A percentile compares a stretch with the other conserved stretches of the same genome.
Conservation (phyloP, 108 stramenopile genomes). For the Nitzschia sp. region DNA sequence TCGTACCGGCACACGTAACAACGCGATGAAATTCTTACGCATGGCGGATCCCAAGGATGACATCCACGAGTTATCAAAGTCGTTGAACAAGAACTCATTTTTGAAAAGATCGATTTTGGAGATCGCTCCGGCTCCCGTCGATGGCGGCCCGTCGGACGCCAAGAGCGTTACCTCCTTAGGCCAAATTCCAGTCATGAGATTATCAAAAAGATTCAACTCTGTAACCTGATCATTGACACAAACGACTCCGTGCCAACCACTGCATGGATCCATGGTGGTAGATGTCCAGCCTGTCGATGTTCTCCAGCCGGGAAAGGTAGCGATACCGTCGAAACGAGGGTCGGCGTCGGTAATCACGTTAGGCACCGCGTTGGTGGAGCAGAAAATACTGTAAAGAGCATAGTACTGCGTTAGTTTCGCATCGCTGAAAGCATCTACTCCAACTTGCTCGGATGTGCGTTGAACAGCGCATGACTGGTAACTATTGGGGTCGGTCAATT, state of each 20-base stretch:
- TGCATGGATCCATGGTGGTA: constrained; percentile 27
- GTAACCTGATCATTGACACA: constrained; percentile 28
- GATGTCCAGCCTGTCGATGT: constrained; percentile 11
- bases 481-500: constrained; percentile 28
- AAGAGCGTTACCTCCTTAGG: constrained; percentile 34
- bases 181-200: constrained; percentile 38
- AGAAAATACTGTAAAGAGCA: constrained; percentile 31
- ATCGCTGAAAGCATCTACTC: constrained; percentile 2
- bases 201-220: constrained; percentile 28
- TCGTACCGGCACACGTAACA: too few relatives aligned
- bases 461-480: constrained; percentile 38
- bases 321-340: constrained; percentile 13
- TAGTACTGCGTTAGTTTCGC: constrained; percentile 37
- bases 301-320: constrained; percentile 27
- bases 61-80: constrained; percentile 38
- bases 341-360: constrained; percentile 25
- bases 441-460: constrained; percentile 16
- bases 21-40: too few relatives aligned
- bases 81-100: constrained; percentile 34
- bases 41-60: constrained; percentile 24
- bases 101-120: constrained; percentile 21
- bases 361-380: constrained; percentile 18
- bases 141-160: constrained; percentile 26
- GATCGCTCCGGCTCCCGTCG: constrained; percentile 41
- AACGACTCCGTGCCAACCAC: constrained; percentile 38